Evolutionary conservation across 2,329 filamentous ascomycete genomes (phyloP), one percentile per base, ranked within the genome.

Genomic region (Fusarium oxysporum): DNA sequence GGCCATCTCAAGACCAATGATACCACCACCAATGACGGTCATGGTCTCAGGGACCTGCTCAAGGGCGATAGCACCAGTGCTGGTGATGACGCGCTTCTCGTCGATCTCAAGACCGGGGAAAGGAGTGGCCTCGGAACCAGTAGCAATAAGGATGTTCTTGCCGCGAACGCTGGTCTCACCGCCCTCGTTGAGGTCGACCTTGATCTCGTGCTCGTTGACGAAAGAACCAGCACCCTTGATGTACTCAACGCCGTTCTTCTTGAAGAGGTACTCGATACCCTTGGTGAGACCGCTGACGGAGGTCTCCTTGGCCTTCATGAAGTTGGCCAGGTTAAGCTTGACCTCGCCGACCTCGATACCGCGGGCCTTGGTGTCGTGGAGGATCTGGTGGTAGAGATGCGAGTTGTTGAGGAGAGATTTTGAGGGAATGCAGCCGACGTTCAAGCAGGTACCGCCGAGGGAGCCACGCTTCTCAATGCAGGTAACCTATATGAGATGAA

Each of bases 341-440:
- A 99, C 96, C 86, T 97, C 94, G 81, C 93, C 92, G 78, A 99
- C 96, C 81, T 98, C 96, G 83, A 99, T 99, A 82, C 96, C 96
- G 83, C 96, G 94, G 85, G 93, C 91, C 87, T 98, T 97, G 76
- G 95, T 96, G 87, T 99, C 96, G 87, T 99, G 96, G 70, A 97
- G 90, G 81, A 98, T 93, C 86, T 95, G 93, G 88, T 98, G 96
- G 89, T 98, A 98, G 70, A 98, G 90, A 84, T 98, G 95, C 79
- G 96, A 98, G 89, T 98, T 98, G 92, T 98, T 99, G 84, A 99
- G 93, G 78, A 99, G 94, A 72, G 96, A 98, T 87, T 99, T 99
- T 76, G 96, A 99, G 76, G 96, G 96, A 82, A 99, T 99, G 87
- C 96, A 99, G 86, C 96, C 96, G 81, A 99, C 96, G 84, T 99